Conservation (phyloP, 2,329 filamentous ascomycete genomes). For the Purpureocillium takamizusanense region DNA sequence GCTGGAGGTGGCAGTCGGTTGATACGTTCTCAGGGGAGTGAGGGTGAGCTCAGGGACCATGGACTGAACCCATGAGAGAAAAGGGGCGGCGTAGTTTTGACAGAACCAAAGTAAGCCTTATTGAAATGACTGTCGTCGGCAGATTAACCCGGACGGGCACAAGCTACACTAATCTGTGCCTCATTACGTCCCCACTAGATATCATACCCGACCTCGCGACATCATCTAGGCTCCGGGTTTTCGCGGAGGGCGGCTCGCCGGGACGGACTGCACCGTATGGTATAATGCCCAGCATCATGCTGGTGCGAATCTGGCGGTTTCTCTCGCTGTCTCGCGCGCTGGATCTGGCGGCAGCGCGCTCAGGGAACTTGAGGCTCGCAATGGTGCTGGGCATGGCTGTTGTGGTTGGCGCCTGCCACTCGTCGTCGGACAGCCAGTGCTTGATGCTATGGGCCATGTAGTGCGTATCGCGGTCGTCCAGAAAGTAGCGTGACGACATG, state of each 20-base stretch:
- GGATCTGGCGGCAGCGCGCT: conserved; percentile 5
- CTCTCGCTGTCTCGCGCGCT: too few species aligned
- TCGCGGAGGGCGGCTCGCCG: conserved; percentile 5
- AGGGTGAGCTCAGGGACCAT: too few species aligned
- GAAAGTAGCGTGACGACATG: conserved; percentile 15
- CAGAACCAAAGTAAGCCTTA: too few species aligned
- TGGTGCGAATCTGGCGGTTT: conserved; percentile 1
- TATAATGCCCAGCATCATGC: conserved; percentile 1
- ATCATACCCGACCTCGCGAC: too few species aligned
- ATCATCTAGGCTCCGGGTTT: conserved; percentile 16
- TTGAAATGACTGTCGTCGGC: too few species aligned
- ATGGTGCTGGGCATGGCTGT: conserved; percentile 9
- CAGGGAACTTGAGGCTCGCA: conserved; percentile 12
- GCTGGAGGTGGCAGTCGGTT: too few species aligned
- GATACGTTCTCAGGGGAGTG: too few species aligned
- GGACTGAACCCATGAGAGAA: too few species aligned
- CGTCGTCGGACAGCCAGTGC: conserved; percentile 15
- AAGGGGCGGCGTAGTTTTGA: too few species aligned
- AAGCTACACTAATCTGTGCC: too few species aligned
- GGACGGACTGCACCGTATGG: conserved; percentile 10
- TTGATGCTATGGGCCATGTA: conserved; percentile 11
- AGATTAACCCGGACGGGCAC: too few species aligned
- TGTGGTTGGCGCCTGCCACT: conserved; percentile 13
- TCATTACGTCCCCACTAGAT: too few species aligned
- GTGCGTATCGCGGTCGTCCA: conserved; percentile 13